These are phyloP conservation scores for Vigna reflexopilosa DNA, from an alignment of 306 rosid genomes.

Conservation along the genomic window DNA sequence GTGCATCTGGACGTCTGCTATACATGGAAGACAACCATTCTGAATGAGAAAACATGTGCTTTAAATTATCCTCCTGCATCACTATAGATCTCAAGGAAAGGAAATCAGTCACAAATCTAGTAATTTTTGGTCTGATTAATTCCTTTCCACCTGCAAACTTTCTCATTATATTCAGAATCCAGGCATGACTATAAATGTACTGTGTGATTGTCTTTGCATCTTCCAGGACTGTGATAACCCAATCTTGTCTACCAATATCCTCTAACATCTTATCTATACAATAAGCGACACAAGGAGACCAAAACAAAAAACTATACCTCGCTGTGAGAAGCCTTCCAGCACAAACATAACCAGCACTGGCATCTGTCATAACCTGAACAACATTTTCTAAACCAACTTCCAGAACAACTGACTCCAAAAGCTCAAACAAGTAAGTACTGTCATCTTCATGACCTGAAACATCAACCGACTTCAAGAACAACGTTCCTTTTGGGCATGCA, in stretches of 20 bases:
- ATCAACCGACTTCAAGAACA: slow-evolving; percentile 68
- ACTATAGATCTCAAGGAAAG: slow-evolving; percentile 75
- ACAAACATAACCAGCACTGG: slow-evolving; percentile 58
- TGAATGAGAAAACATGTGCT: slow-evolving; percentile 66
- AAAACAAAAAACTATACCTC: slow-evolving; percentile 72
- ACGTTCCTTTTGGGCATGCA: slow-evolving; percentile 60
- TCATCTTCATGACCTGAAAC: slow-evolving; percentile 65
- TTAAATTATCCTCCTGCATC: slow-evolving; percentile 65
- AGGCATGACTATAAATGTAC: slow-evolving; percentile 60
- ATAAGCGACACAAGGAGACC: slow-evolving; percentile 78
- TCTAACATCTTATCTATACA: slow-evolving; percentile 73
- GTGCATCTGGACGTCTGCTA: slow-evolving; percentile 59
- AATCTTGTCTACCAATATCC: slow-evolving; percentile 67
- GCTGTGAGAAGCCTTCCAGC: slow-evolving; percentile 70
- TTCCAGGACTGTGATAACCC: slow-evolving; percentile 66
- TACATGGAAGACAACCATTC: slow-evolving; percentile 70
- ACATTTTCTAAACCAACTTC: slow-evolving; percentile 80
- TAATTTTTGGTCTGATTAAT: slow-evolving; percentile 64
- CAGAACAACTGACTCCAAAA: slow-evolving; percentile 63
- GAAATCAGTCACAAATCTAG: slow-evolving; percentile 60
- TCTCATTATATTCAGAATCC: slow-evolving; percentile 64
- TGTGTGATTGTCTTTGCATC: slow-evolving; percentile 66
- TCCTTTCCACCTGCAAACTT: slow-evolving; percentile 68
- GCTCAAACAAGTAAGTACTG: slow-evolving; percentile 58
- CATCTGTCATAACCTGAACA: slow-evolving; percentile 73